A percentile compares a stretch with the other conserved stretches of the same genome.
phyloP scores from a whole-genome alignment of 768 basidiomycete genomes.

The Tremella mesenterica region DNA sequence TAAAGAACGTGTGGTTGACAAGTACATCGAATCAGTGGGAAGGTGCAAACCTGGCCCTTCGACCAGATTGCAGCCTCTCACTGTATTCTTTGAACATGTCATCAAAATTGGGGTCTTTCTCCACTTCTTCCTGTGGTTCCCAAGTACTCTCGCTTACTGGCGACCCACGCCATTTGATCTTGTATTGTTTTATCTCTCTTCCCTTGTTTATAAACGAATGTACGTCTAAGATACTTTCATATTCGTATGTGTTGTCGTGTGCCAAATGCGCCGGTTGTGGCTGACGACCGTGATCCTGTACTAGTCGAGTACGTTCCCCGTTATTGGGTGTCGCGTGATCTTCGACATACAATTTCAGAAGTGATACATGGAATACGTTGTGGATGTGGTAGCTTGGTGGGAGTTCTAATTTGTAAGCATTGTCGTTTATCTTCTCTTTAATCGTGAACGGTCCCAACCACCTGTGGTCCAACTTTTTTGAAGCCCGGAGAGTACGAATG shows the following conservation, averaged over 20 bases:
- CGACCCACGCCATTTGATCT: neutral
- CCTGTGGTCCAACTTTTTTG: constrained; percentile 8
- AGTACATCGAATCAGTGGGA: no score
- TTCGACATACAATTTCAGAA: neutral
- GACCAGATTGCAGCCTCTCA: no score
- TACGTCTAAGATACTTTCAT: no score
- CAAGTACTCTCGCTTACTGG: neutral
- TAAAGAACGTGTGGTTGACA: no score
- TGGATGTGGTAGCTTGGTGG: neutral
- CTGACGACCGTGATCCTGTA: no score
- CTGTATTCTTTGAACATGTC: neutral
- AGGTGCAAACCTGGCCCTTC: no score
- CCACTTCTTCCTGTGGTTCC: neutral
- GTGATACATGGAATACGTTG: neutral
- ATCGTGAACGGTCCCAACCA: constrained; percentile 14
- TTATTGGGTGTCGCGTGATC: no score
- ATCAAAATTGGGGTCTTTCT: neutral
- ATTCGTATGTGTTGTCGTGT: no score
- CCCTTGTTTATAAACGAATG: no score
- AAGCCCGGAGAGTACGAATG: neutral
- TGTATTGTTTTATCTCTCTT: neutral
- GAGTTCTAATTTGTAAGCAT: neutral
- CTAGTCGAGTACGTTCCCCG: no score
- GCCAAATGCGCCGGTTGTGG: no score
- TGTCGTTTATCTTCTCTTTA: neutral